Evolutionary conservation across 495 filamentous ascomycete genomes (phyloP), one percentile per base, ranked within the genome.

Genomic region (Extremus antarcticus): DNA sequence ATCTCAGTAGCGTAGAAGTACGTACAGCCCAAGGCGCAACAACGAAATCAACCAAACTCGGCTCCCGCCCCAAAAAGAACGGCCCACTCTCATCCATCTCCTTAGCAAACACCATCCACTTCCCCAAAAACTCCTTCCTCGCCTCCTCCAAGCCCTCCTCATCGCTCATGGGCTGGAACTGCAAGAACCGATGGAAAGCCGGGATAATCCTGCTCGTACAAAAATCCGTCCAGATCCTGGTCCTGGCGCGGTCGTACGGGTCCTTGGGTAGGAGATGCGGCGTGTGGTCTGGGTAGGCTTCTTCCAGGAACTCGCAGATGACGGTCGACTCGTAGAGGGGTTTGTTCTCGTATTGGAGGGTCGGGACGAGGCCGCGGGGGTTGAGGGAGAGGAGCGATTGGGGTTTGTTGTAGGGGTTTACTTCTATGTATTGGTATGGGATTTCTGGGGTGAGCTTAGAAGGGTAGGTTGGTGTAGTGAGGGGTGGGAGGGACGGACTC

Each of bases 361-460:
- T 87, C 8, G 84, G 86, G 1, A 88, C 80, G 8, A 88, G 71
- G 1, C 83, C 82, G 13, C 82, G 77, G 0, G 83, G 84, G 24
- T 50, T 50, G 47, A 50, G 22, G 22, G 17, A 17, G 45, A 47
- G 3, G 41, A 50, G 25, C 9, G 22, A 38, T 22, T 53, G 11
- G 4, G 53, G 50, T 47, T 43, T 59, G 55, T 25, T 59, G 21
- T 45, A 45, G 20, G 50, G 51, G 55, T 54, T 66, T 20, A 69
- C 71, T 65, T 90, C 82, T 60, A 86, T 75, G 66, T 85, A 87
- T 63, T 87, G 76, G 64, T 87, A 81, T 40, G 80, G 79, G 50
- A 85, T 81, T n/a, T n/a, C n/a, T n/a, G n/a, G n/a, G n/a, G n/a
- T n/a, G n/a, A n/a, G n/a, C n/a, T n/a, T n/a, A n/a, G n/a, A n/a